phyloP scores from a whole-genome alignment of 2,329 filamentous ascomycete genomes.

The Dactylonectria macrodidyma region DNA sequence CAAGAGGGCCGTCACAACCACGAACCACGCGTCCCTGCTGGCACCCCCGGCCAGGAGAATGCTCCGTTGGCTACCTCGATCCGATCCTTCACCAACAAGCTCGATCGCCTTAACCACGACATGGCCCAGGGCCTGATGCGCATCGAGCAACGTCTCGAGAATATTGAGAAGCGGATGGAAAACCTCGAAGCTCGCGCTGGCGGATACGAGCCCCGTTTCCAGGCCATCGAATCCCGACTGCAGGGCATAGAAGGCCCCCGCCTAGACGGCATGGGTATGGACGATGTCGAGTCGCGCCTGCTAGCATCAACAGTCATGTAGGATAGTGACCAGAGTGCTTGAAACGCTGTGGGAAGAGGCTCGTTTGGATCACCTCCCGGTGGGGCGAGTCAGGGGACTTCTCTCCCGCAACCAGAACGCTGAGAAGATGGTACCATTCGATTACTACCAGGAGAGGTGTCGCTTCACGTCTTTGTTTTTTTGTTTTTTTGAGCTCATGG shows the following conservation, averaged over 20 bases:
- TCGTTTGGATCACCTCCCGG: constrained; percentile 23
- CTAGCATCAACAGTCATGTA: constrained; percentile 62
- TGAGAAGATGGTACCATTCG: constrained; percentile 27
- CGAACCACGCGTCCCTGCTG: constrained; percentile 69
- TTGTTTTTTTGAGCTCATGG: constrained; percentile 21
- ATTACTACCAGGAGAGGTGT: constrained; percentile 11
- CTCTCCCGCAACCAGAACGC: constrained; percentile 18
- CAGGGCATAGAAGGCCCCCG: constrained; percentile 60
- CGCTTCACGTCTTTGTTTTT: constrained; percentile 24
- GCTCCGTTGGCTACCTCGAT: constrained; percentile 71
- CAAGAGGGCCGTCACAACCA: constrained; percentile 75
- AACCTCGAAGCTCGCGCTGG: constrained; percentile 64
- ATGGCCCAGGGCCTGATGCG: constrained; percentile 67
- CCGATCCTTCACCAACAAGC: constrained; percentile 71
- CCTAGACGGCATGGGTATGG: constrained; percentile 61
- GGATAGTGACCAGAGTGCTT: constrained; percentile 41
- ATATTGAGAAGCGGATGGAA: constrained; percentile 69
- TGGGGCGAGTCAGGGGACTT: constrained; percentile 15
- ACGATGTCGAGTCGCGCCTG: constrained; percentile 61
- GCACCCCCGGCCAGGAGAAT: constrained; percentile 69
- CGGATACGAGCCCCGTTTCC: constrained; percentile 61
- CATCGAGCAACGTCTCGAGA: constrained; percentile 65
- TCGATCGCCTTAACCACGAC: constrained; percentile 72
- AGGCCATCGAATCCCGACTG: constrained; percentile 59
- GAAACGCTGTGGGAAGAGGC: constrained; percentile 13